Base-by-base conservation (phyloP, 495 filamentous ascomycete genomes). In the Hypoxylon fragiforme region DNA sequence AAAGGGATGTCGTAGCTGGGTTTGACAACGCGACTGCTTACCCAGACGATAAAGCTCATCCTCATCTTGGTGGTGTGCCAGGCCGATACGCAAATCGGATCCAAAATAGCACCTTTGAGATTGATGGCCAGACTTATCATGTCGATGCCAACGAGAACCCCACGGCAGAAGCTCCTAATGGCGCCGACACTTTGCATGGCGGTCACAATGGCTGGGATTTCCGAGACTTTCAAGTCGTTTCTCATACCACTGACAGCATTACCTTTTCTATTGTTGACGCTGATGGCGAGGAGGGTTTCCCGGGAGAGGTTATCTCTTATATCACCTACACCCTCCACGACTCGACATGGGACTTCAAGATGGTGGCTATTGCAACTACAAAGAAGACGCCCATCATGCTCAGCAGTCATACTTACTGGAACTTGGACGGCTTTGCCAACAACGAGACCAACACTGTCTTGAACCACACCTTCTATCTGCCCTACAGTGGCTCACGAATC, bases 31-130 rank as follows among this genome's bases (percentile, higher is more conserved):
- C 87, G 16, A 82, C 68, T 30, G 77, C 86, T 45, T 95, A 94
- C 65, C 63, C 75, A 6, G 70, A 81, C 26, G 88, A 92, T 60
- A 70, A 68, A 30, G 77, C 81, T 43, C 87, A 89, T 71, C 88
- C 87, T 40, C 89, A 86, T 75, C 86, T 89, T 51, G 88, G 89
- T 34, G 77, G 84, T 5, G 80, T 90, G n/a, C 86, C 84, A 3
- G 89, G 89, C 28, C 85, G 89, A 13, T 92, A 92, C 63, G 89
- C 88, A 34, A 92, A 95, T 70, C 85, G 88, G 24, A 95, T 94
- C 72, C 89, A 87, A 77, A 94, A 94, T 69, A 84, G 83, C 55
- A 88, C 82, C 7, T 95, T 94, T 63, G 77, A 76, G 50, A 79
- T 92, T 51, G 85, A 89, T 42, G 86, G 82, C 16, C 58, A 57